phyloP scores from a whole-genome alignment of 306 rosid species.

The Cotoneaster glaucophyllus region DNA sequence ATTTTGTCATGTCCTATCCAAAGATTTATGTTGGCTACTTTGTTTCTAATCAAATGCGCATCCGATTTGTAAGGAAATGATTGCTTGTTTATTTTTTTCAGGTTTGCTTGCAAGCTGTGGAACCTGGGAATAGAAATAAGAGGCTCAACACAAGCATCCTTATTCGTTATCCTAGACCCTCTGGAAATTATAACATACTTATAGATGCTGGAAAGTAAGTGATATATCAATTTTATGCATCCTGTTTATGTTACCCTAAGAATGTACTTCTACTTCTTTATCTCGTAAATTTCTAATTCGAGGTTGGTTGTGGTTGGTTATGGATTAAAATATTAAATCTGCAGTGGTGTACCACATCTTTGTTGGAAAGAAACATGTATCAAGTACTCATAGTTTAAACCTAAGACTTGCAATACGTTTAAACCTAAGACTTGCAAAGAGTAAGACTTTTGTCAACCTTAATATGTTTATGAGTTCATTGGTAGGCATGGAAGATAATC shows the following conservation, averaged over 20 bases:
- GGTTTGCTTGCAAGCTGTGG: constrained; percentile 74
- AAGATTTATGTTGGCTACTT: constrained; percentile 2
- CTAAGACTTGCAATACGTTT: not conserved
- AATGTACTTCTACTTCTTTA: not conserved
- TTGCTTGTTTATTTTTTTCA: constrained; percentile 15
- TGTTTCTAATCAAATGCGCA: constrained; percentile 1
- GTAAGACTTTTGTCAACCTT: not conserved
- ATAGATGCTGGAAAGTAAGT: constrained; percentile 92
- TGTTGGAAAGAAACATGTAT: not conserved
- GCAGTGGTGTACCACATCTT: not conserved
- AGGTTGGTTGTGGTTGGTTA: not conserved
- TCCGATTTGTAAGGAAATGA: constrained; percentile 3
- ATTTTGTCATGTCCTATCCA: not conserved
- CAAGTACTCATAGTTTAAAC: not conserved
- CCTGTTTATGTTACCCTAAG: constrained; percentile 1
- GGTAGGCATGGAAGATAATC: not conserved
- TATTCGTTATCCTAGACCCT: constrained; percentile 45
- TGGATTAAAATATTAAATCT: not conserved
- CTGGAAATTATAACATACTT: constrained; percentile 60
- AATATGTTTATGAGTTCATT: not conserved
- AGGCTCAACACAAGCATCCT: constrained; percentile 90
- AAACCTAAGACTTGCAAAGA: not conserved
- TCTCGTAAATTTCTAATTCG: not conserved
- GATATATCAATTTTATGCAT: not conserved
- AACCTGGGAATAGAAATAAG: constrained; percentile 70